Evolutionary conservation across 1,284 basidiomycete species (phyloP), one percentile per base, ranked within the genome.

Genomic region (Pseudozyma tsukubaensis): DNA sequence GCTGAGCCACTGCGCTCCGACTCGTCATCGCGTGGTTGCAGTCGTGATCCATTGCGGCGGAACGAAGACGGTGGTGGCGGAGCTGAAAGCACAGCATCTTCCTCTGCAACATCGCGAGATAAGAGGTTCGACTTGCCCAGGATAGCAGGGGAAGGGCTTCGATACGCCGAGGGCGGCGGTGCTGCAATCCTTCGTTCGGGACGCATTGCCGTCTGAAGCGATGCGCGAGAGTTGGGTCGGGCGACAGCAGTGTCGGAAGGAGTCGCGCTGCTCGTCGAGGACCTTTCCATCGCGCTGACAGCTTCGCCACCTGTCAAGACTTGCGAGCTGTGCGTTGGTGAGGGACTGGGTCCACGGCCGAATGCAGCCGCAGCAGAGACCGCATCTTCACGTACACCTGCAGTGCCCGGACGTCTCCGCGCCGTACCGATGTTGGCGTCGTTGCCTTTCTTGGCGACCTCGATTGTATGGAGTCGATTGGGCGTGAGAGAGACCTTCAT

Each of bases 401-500:
- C 50, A 11, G 76, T 69, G 29, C 78, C 79, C 2, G 79, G 70
- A 37, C 78, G 61, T 36, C 59, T 45, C 18, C 79, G 62, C 16
- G 66, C 44, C 0, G 56, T 49, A 24, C 32, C 40, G 11, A 62
- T 48, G 40, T 69, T 62, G 47, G 35, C 42, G 24, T 52, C 55
- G 7, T 56, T 58, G 6, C 68, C 72, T 34, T 79, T 68, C 14
- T 70, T 67, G 43, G 63, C 62, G 4, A 78, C 77, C 53, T 80
- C 78, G 43, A 80, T 80, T 19, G 78, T 77, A 16, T 78, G 77
- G 10, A 82, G 73, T 3, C 78, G 69, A 58, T 82, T 82, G 1
- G 95, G 95, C 32, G 95, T 98, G 66, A 97, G 88, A 50, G 94
- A 96, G 78, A 98, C 91, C 85, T 94, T 80, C 80, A 80, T 80